Evolutionary conservation across 306 rosid genomes (phyloP).

Genomic region (Spatholobus suberectus): DNA sequence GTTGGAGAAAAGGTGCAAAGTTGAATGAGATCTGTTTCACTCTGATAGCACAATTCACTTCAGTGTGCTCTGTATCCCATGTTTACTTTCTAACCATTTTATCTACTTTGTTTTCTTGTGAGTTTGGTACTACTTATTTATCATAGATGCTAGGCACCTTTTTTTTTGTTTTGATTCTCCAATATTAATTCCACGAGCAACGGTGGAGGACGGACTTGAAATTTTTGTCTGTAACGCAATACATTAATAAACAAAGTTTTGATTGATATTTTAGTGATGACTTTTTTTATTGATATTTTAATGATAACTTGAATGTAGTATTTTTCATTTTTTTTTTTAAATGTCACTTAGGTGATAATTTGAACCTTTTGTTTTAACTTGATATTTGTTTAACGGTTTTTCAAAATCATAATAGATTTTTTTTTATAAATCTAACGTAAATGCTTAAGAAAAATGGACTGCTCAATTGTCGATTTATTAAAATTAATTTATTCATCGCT

Average conservation of each 20-base stretch:
- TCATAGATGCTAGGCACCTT: not conserved
- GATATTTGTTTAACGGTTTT: not conserved
- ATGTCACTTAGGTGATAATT: not conserved
- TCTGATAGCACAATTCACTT: conserved; percentile 1
- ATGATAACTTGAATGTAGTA: not conserved
- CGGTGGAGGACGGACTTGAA: not conserved
- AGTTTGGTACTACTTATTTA: not conserved
- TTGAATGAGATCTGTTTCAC: not conserved
- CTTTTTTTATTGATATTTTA: not conserved
- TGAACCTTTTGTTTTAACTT: not conserved
- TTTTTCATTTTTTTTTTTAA: not conserved
- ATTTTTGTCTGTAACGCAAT: not conserved
- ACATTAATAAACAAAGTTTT: not conserved
- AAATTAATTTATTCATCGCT: not conserved
- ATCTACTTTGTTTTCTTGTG: conserved; percentile 3
- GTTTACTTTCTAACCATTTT: conserved; percentile 3
- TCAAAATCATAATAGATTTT: not conserved
- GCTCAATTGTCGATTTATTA: not conserved
- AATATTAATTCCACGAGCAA: not conserved
- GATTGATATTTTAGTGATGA: not conserved
- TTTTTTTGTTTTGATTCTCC: not conserved
- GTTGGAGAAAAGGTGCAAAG: conserved; percentile 27
- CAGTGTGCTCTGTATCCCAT: not conserved
- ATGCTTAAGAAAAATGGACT: not conserved
- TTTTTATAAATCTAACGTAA: not conserved